These are phyloP conservation scores for Phyllosticta citriasiana DNA, from an alignment of 2,329 filamentous ascomycete species.

Conservation along the genomic window DNA sequence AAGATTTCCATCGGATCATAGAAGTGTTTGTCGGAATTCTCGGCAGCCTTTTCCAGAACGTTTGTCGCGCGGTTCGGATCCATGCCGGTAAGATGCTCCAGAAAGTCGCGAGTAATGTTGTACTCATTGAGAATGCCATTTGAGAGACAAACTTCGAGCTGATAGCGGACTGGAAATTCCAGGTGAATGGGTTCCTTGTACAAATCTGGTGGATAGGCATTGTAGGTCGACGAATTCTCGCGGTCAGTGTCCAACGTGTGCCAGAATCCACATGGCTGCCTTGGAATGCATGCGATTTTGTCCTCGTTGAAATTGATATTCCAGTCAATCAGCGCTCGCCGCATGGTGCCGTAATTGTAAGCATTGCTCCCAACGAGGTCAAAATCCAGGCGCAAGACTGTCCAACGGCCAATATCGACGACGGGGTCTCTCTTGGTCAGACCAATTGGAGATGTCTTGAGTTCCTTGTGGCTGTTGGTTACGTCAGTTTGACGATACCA, in stretches of 20 bases:
- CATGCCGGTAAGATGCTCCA: conserved; percentile 48
- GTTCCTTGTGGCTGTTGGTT: conserved; percentile 28
- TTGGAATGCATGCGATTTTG: conserved; percentile 30
- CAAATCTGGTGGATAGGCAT: neutral
- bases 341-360: conserved; percentile 34
- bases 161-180: conserved; percentile 69
- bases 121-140: conserved; percentile 67
- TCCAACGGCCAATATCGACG: conserved; percentile 46
- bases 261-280: conserved; percentile 15
- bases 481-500: conserved; percentile 59
- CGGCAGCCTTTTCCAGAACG: conserved; percentile 65
- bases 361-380: conserved; percentile 21
- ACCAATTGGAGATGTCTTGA: conserved; percentile 30
- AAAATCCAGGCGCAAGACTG: conserved; percentile 46
- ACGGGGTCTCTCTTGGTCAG: conserved; percentile 26
- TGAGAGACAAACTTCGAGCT: conserved; percentile 89
- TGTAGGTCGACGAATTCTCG: neutral
- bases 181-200: conserved; percentile 27
- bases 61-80: conserved; percentile 47
- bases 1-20: conserved; percentile 68
- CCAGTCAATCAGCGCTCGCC: conserved; percentile 55
- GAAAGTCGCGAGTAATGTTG: conserved; percentile 57
- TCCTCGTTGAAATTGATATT: conserved; percentile 50
- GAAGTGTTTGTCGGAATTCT: conserved; percentile 46
- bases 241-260: conserved; percentile 15